Conservation (phyloP, 345 rosid genomes). For the Salix suchowensis region DNA sequence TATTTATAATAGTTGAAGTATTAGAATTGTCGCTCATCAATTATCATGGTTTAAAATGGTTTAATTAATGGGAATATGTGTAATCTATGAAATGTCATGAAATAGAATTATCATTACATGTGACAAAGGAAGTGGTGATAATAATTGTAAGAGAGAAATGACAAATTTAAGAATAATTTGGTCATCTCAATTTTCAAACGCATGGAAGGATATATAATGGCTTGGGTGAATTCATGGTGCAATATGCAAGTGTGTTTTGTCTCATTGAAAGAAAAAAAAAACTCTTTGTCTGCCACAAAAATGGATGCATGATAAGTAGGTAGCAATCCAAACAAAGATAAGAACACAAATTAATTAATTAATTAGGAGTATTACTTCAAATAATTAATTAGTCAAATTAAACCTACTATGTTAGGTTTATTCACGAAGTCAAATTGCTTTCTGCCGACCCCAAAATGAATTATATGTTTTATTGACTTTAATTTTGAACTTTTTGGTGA, state of each 20-base stretch:
- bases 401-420: neutral
- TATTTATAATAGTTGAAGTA: too few relatives aligned
- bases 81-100: too few relatives aligned
- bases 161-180: too few relatives aligned
- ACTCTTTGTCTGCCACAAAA: neutral
- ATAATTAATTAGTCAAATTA: neutral
- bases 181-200: neutral
- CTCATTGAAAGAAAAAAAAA: neutral
- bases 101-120: too few relatives aligned
- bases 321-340: neutral
- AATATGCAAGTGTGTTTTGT: neutral
- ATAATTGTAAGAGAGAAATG: neutral
- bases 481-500: neutral
- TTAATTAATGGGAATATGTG: too few relatives aligned
- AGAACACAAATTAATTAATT: neutral
- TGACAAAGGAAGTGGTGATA: too few relatives aligned
- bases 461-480: too few relatives aligned
- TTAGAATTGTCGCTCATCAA: too few relatives aligned
- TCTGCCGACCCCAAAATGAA: neutral
- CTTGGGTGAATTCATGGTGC: neutral
- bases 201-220: neutral
- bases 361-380: neutral
- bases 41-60: too few relatives aligned
- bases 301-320: neutral
- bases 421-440: neutral